Evolutionary conservation across 2,329 filamentous ascomycete species (phyloP), one percentile per base, ranked within the genome.

Genomic region (Parasarocladium wereldwijsianum): DNA sequence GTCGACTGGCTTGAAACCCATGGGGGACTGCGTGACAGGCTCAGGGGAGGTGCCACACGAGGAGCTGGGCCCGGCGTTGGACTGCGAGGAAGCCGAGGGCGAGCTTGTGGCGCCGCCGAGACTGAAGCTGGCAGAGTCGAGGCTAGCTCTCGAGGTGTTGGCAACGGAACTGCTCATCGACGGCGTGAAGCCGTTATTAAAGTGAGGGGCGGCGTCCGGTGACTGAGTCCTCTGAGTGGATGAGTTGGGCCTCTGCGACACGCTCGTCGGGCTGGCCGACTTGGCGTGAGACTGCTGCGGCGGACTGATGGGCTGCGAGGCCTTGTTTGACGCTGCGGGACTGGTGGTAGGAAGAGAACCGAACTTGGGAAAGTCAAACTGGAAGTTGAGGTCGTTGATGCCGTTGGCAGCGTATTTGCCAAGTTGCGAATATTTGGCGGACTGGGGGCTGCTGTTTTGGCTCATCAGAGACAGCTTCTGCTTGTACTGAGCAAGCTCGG

Each of bases 361-460:
- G 45, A 98, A 96, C 48, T 81, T 86, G 39, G 90, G 87, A 40
- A 96, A 96, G 41, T 96, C 87, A 43, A 98, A 96, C 41, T 87
- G 77, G 48, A 96, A 96, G 49, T 79, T 85, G 49, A 80, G 77
- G 38, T 80, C 78, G 43, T 65, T 73, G 32, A 76, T 59, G 40
- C 73, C 76, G 50, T 60, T 70, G 38, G 71, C 49, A 8, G 61
- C 62, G 14, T 60, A 50, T 32, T 44, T 51, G 43, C 65, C 58
- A 44, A 66, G 60, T 2, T 42, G 32, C 5, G 28, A 30, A 1
- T 41, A 31, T 29, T 47, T 49, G 10, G 61, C 62, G 67, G 53
- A 2, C 33, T 3, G 64, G 34, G 12, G 40, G 34, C 37, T 41
- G 28, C 14, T 49, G 42, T 30, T 46, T 32, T 38, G 54, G 32